Conservation (phyloP, 2,329 filamentous ascomycete genomes). For the Beauveria varroae region DNA sequence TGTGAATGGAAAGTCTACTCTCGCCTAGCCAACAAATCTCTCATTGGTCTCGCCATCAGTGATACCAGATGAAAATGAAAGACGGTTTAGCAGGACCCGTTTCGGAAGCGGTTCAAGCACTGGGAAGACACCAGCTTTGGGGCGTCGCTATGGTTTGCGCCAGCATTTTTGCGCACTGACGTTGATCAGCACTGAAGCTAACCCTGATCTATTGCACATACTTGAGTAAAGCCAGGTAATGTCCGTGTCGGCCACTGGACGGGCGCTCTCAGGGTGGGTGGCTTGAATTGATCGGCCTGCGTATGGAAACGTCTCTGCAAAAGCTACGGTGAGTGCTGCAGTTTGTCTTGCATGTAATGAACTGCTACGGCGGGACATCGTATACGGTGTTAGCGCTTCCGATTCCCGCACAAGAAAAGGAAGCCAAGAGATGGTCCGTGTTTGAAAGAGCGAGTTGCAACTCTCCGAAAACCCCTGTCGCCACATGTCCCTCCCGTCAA, state of each 20-base stretch:
- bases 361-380: background rate
- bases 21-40: background rate
- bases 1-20: background rate
- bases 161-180: background rate
- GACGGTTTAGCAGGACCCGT: background rate
- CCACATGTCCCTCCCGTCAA: slow-evolving; percentile 8
- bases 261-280: background rate
- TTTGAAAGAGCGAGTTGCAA: slow-evolving; percentile 1
- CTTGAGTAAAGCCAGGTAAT: background rate
- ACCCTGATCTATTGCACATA: background rate
- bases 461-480: background rate
- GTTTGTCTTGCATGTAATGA: background rate
- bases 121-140: background rate
- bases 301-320: background rate
- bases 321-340: background rate
- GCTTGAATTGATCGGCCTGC: background rate
- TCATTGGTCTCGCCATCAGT: background rate
- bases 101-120: background rate
- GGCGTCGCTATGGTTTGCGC: background rate
- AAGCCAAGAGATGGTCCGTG: background rate
- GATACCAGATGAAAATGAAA: background rate
- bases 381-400: background rate
- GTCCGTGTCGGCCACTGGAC: background rate
- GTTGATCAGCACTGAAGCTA: background rate
- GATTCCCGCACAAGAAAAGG: background rate